phyloP scores from a whole-genome alignment of 257 asterid genomes.

The Penstemon eatonii region DNA sequence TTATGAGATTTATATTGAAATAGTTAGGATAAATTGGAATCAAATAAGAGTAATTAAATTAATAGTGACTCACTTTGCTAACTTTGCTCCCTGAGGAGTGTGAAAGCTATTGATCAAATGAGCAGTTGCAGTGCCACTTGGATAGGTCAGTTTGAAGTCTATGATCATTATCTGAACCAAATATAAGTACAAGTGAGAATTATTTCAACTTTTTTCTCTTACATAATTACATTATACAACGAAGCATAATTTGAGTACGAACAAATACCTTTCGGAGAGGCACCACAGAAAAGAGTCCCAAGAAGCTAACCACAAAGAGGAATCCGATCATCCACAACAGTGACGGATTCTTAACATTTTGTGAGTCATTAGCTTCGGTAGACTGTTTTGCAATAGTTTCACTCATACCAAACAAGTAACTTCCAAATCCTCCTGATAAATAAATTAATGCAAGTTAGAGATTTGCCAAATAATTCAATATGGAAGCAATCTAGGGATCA shows the following conservation, averaged over 20 bases:
- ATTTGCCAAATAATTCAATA: background rate
- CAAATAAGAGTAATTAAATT: background rate
- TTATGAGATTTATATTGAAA: conserved; percentile 10
- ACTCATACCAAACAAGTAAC: conserved; percentile 92
- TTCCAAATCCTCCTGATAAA: conserved; percentile 86
- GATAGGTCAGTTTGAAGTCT: conserved; percentile 84
- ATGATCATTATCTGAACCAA: conserved; percentile 78
- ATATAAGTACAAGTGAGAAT: background rate
- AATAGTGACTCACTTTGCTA: conserved; percentile 67
- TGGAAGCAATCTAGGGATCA: background rate
- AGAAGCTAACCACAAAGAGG: conserved; percentile 88
- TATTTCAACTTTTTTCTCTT: background rate
- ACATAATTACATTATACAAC: background rate
- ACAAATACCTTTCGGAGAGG: conserved; percentile 80
- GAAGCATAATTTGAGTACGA: background rate
- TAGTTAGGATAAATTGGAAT: background rate
- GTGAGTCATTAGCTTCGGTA: conserved; percentile 45
- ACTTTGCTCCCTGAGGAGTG: conserved; percentile 92
- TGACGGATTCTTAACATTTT: conserved; percentile 66
- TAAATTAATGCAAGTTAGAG: conserved; percentile 22
- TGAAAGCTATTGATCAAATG: conserved; percentile 94
- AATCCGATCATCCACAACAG: conserved; percentile 86
- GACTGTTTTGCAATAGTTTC: conserved; percentile 66
- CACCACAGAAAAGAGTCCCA: conserved; percentile 87
- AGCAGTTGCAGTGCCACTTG: conserved; percentile 99